Evolutionary conservation across 768 basidiomycete species (phyloP), one percentile per base, ranked within the genome.

Genomic region (Wakefieldia striispora): DNA sequence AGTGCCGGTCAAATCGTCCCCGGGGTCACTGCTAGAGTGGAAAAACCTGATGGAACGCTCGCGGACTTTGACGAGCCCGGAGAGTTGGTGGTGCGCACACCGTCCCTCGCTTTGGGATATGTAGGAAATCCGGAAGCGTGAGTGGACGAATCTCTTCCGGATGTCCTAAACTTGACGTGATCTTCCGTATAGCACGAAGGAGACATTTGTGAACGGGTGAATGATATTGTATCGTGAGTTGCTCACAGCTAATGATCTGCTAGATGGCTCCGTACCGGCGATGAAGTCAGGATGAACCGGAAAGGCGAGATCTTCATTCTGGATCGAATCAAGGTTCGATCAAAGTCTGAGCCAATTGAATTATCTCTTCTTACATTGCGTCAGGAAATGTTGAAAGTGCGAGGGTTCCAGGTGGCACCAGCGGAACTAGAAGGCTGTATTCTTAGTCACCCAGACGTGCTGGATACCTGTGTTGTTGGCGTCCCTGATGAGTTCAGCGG

Each of bases 401-500:
- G 76, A 60, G 75, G 73, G 14, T 74, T 67, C 61, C 65, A 82
- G 62, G 83, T 86, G 4, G 82, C 81, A 3, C 83, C 84, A 1
- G 83, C 84, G 4, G 84, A 85, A 54, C 66, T 85, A 1, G 83
- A 86, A 64, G 84, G 82, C 0, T 83, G 83, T 62, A 70, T 86
- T 41, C 72, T 87, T 31, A 60, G 73, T 31, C 83, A 86, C 57
- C 72, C 76, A 10, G 80, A 82, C 51, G 83, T 89, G 11, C 69
- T 66, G 4, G 84, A 84, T 58, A 72, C 72, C 1, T 84, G 84
- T 55, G 81, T 86, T 8, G 83, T 90, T 7, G 79, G 84, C 5
- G 61, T 88, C 17, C 75, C 75, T 1, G 85, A 91, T 57, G 87
- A 89, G 20, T 88, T 84, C 61, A 85, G 77, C 49, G 87, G 88